Percentiles rank a stretch among this genome's conserved stretches.
These are phyloP conservation scores for Aspergillus panamensis DNA, from an alignment of 495 filamentous ascomycete species.

Conservation along the genomic window DNA sequence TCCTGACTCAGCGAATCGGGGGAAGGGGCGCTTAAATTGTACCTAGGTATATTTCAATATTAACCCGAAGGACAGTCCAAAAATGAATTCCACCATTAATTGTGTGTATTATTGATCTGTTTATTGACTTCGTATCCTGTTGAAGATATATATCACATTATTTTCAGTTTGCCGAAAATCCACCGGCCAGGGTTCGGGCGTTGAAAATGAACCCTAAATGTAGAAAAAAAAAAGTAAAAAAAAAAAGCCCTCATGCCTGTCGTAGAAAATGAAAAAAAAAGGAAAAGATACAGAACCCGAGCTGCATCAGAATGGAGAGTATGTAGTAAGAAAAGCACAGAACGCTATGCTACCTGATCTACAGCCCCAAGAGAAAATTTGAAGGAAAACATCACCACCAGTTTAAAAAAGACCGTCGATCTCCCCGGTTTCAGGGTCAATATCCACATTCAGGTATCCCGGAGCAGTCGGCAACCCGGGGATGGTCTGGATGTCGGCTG, in stretches of 20 bases:
- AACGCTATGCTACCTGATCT: not conserved
- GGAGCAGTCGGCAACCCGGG: constrained; percentile 93
- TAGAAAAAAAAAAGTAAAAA: not conserved
- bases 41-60: not conserved
- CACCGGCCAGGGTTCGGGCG: not conserved
- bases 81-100: not conserved
- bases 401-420: constrained; percentile 89
- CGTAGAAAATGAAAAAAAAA: not conserved
- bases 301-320: not conserved
- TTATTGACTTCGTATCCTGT: not conserved
- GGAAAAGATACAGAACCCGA: not conserved
- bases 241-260: not conserved
- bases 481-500: constrained; percentile 97
- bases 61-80: not conserved
- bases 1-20: not conserved
- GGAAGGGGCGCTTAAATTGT: not conserved
- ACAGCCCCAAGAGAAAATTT: constrained; percentile 7
- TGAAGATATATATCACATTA: not conserved
- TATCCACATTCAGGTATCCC: constrained; percentile 93
- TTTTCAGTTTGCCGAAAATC: not conserved
- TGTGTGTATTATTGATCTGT: not conserved
- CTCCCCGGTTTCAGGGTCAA: constrained; percentile 89
- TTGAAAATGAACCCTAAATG: constrained; percentile 2
- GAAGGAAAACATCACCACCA: constrained; percentile 73
- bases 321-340: not conserved